Evolutionary conservation across 1,284 basidiomycete species (phyloP).

Genomic region (Austroboletus niveus): DNA sequence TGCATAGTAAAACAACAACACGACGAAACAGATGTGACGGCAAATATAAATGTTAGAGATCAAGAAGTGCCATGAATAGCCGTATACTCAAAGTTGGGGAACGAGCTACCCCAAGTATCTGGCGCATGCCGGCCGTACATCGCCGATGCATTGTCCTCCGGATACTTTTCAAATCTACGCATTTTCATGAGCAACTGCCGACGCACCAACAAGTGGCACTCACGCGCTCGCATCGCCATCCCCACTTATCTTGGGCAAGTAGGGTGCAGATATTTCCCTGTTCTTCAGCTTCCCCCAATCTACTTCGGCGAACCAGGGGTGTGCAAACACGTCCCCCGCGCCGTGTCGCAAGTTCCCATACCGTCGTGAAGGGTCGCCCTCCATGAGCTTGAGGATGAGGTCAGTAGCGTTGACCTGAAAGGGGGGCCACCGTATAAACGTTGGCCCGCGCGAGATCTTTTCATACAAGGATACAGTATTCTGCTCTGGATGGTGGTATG

Average conservation of each 20-base stretch:
- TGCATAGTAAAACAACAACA: neutral
- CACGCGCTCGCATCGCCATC: conserved; percentile 92
- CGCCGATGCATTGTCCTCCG: conserved; percentile 62
- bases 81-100: conserved; percentile 68
- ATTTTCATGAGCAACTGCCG: neutral
- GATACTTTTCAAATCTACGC: conserved; percentile 69
- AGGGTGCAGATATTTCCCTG: conserved; percentile 95
- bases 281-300: conserved; percentile 87
- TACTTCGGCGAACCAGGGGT: conserved; percentile 97
- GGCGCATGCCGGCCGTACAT: conserved; percentile 55
- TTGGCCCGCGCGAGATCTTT: conserved; percentile 77
- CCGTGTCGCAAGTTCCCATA: conserved; percentile 92
- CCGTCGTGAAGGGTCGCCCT: conserved; percentile 86
- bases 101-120: conserved; percentile 57
- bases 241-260: conserved; percentile 82
- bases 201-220: conserved; percentile 34
- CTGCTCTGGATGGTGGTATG: conserved; percentile 67
- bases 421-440: conserved; percentile 85
- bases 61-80: conserved; percentile 35
- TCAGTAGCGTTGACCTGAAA: conserved; percentile 86
- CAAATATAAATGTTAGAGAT: neutral
- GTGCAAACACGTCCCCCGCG: conserved; percentile 93
- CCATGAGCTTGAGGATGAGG: conserved; percentile 88
- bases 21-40: too few species aligned
- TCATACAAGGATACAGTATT: conserved; percentile 74